phyloP scores from a whole-genome alignment of 805 yeast genomes.

The Candida sphagnicola region DNA sequence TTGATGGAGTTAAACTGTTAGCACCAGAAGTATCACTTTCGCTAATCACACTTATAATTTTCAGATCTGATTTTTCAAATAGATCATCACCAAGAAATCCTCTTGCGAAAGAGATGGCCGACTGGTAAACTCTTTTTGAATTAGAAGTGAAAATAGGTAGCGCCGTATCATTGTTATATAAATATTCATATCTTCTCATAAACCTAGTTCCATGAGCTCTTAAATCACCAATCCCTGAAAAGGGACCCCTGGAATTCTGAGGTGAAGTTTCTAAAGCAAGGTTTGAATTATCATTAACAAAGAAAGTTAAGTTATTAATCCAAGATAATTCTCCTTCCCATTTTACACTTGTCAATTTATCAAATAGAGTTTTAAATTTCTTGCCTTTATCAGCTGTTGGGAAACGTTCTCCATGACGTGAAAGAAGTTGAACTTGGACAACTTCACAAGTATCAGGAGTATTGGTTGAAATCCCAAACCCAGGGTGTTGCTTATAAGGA shows the following conservation, averaged over 20 bases:
- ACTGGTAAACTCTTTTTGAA: constrained; percentile 47
- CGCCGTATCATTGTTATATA: constrained; percentile 29
- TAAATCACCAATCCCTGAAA: constrained; percentile 46
- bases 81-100: constrained; percentile 47
- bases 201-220: constrained; percentile 40
- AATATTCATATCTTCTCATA: constrained; percentile 41
- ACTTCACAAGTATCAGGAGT: constrained; percentile 46
- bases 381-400: constrained; percentile 26
- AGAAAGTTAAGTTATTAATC: constrained; percentile 46
- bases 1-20: constrained; percentile 49
- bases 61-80: no score
- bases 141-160: constrained; percentile 50
- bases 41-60: no score
- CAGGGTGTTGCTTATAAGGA: constrained; percentile 47
- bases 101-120: constrained; percentile 48
- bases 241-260: constrained; percentile 39
- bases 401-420: constrained; percentile 76
- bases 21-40: constrained; percentile 47
- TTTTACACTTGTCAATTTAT: constrained; percentile 13
- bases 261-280: constrained; percentile 47
- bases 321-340: constrained; percentile 46
- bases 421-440: constrained; percentile 64
- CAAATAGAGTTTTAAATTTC: constrained; percentile 12
- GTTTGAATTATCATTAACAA: constrained; percentile 26
- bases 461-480: constrained; percentile 46